Base-by-base conservation (phyloP, 148 eudicot species). In the Diospyros kaki region DNA sequence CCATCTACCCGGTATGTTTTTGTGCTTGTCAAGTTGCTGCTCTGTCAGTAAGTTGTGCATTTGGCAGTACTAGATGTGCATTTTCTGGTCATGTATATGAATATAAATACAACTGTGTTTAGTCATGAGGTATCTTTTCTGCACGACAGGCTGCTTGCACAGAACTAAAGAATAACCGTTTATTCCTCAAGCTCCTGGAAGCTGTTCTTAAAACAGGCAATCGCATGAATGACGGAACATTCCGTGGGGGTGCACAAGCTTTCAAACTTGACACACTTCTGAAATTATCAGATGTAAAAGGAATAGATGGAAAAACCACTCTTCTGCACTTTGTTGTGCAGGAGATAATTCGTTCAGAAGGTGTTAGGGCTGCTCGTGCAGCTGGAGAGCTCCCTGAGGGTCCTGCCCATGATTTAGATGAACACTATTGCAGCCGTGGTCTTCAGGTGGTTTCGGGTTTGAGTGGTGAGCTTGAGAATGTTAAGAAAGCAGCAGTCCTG, bases 131-230 rank as follows among this genome's bases (percentile, higher is more conserved):
- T 41, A 38, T 74, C 18, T 4, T 4, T 62, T 9, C 68, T 39
- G 52, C 54, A 54, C 14, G 48, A 44, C 83, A 91, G 93, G 89
- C 89, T 77, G 96, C 96, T 81, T 91, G 91, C 81, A 82, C 82
- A 71, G 89, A 91, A 76, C 91, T 89, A 61, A 83, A 77, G 69
- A 86, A 75, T 67, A 89, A 88, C 73, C 81, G 96, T 60, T 87
- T 91, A 63, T 91, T 89, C 79, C 91, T 87, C 61, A 91, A 91
- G 83, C 96, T 91, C 77, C 84, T 91, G 54, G 96, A 91, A 79
- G 96, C 96, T 70, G 96, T 91, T 73, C 86, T 91, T 56, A 91
- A 91, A 83, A 89, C 96, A 3, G 93, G 96, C 52, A 91, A 91
- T 66, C 93, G 96, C 69, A 91, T 91, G 96, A 91, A 91, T 60